A percentile compares a stretch with the other conserved stretches of the same genome.
phyloP scores from a whole-genome alignment of 805 yeast genomes.

The Ogataea ganodermae region DNA sequence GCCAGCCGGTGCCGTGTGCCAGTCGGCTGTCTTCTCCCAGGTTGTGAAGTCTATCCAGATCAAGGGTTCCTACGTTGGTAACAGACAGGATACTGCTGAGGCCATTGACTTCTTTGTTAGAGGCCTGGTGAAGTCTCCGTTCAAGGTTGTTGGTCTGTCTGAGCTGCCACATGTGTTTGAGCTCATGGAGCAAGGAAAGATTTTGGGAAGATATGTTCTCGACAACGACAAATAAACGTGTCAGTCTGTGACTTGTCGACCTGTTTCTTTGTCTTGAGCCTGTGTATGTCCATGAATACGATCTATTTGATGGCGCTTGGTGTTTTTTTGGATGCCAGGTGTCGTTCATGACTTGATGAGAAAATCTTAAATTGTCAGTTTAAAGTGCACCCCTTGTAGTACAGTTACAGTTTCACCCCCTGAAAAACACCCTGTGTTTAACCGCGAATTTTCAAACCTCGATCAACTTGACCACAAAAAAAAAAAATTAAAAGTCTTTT shows the following conservation, averaged over 20 bases:
- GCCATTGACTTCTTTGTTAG: slow-evolving; percentile 70
- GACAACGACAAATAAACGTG: slow-evolving; percentile 61
- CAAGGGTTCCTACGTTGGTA: slow-evolving; percentile 85
- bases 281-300: not conserved
- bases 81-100: slow-evolving; percentile 83
- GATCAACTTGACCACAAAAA: too few relatives aligned
- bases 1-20: slow-evolving; percentile 76
- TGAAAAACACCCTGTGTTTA: too few relatives aligned
- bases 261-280: not conserved
- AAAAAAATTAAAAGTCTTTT: too few relatives aligned
- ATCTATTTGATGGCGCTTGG: too few relatives aligned
- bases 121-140: slow-evolving; percentile 64
- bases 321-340: not conserved
- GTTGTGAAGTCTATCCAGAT: slow-evolving; percentile 73
- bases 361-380: not conserved
- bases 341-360: slow-evolving; percentile 1
- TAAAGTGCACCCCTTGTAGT: not conserved
- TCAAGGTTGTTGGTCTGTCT: slow-evolving; percentile 74
- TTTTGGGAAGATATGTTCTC: slow-evolving; percentile 86
- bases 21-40: slow-evolving; percentile 68
- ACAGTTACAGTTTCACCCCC: not conserved
- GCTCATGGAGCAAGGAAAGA: slow-evolving; percentile 81
- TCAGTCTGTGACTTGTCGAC: not conserved
- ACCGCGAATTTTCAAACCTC: too few relatives aligned
- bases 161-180: slow-evolving; percentile 68